phyloP scores from a whole-genome alignment of 768 basidiomycete species.

The Panus rudis region DNA sequence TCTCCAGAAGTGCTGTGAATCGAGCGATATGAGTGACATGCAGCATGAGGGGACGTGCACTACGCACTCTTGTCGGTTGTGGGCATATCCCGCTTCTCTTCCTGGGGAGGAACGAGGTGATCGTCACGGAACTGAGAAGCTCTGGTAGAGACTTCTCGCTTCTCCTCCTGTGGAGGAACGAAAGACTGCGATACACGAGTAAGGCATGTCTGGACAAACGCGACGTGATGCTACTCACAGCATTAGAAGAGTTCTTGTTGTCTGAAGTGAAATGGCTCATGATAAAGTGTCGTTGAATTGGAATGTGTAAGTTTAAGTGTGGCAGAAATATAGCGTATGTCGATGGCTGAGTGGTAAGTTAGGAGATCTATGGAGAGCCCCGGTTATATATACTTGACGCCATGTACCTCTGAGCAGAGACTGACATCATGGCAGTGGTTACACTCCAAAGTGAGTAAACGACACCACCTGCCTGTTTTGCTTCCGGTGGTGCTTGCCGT shows the following conservation, averaged over 20 bases:
- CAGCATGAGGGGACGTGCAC: background rate
- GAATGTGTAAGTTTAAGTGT: background rate
- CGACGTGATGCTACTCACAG: background rate
- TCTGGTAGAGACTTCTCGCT: background rate
- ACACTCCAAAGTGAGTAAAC: too few species aligned
- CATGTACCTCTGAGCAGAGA: too few species aligned
- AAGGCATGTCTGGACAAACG: slow-evolving; percentile 4
- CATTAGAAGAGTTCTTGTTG: background rate
- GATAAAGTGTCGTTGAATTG: background rate
- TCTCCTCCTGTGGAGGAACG: background rate
- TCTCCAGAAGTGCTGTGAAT: background rate
- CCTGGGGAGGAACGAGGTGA: slow-evolving; percentile 6
- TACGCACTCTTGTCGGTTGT: background rate
- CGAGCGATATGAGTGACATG: background rate
- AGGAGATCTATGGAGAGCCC: too few species aligned
- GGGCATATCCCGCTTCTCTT: slow-evolving; percentile 3
- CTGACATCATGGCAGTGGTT: too few species aligned
- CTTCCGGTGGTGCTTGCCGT: too few species aligned
- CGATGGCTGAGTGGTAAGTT: too few species aligned
- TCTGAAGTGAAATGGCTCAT: slow-evolving; percentile 9
- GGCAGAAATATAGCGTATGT: too few species aligned
- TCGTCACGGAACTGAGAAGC: background rate
- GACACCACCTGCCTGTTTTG: too few species aligned
- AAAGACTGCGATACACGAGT: background rate
- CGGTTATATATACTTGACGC: too few species aligned